phyloP scores from a whole-genome alignment of 2,329 filamentous ascomycete genomes.

The Talaromyces albobiverticillius region DNA sequence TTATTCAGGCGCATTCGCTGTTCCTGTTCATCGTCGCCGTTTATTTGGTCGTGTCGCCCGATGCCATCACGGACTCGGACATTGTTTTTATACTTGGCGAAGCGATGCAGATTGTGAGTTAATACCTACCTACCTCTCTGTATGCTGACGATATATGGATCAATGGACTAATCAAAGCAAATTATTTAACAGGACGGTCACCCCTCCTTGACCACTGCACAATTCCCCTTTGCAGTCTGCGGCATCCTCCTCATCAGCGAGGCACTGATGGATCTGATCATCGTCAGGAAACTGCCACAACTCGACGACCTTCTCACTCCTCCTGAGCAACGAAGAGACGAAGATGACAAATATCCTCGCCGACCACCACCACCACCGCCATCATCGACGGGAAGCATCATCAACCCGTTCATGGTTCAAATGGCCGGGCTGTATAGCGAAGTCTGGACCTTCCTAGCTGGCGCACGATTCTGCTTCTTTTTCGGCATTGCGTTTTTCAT shows the following conservation, averaged over 20 bases:
- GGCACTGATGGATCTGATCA: conserved; percentile 62
- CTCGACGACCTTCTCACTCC: conserved; percentile 60
- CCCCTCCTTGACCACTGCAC: conserved; percentile 65
- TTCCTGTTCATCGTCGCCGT: conserved; percentile 82
- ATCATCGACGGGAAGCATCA: conserved; percentile 38
- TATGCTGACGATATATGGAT: too few relatives aligned
- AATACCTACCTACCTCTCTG: too few relatives aligned
- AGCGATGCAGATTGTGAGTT: conserved; percentile 71
- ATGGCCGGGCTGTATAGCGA: conserved; percentile 35
- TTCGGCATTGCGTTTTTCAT: conserved; percentile 37
- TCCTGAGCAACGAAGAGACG: background rate
- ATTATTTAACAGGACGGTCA: conserved; percentile 44
- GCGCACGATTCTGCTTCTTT: conserved; percentile 34
- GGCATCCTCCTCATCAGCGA: conserved; percentile 71
- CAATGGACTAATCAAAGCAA: conserved; percentile 8
- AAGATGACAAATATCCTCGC: too few relatives aligned
- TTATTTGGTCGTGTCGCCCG: conserved; percentile 75
- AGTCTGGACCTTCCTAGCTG: conserved; percentile 36
- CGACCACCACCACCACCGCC: too few relatives aligned
- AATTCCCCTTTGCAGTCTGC: conserved; percentile 63
- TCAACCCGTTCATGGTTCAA: conserved; percentile 24
- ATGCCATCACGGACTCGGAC: conserved; percentile 71
- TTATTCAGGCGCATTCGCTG: conserved; percentile 77
- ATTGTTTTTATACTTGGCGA: conserved; percentile 79
- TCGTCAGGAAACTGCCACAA: conserved; percentile 55